A percentile compares a stretch with the other conserved stretches of the same genome.
phyloP scores from a whole-genome alignment of 1,139 yeast genomes.

The Candida neerlandica region DNA sequence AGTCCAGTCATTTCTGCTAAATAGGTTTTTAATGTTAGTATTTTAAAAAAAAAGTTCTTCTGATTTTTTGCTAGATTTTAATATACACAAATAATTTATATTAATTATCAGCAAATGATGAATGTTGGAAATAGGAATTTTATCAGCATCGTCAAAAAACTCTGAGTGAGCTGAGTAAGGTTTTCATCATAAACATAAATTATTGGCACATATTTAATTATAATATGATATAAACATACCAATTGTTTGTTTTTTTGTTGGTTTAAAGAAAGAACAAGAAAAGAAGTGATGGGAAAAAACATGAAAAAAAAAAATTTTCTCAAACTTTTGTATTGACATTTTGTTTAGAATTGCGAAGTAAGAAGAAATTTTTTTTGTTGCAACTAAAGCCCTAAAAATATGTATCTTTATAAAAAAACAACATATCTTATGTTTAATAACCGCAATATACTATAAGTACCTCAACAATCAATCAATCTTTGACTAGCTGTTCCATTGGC shows the following conservation, averaged over 20 bases:
- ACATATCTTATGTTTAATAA: too few species aligned
- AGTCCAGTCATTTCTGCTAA: constrained; percentile 50
- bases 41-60: not conserved
- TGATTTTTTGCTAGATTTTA: not conserved
- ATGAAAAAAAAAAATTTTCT: not conserved
- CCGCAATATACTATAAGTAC: too few species aligned
- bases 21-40: constrained; percentile 4
- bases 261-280: not conserved
- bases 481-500: too few species aligned
- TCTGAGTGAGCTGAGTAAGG: constrained; percentile 60
- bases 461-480: too few species aligned
- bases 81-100: not conserved
- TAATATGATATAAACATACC: constrained; percentile 1
- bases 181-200: constrained; percentile 41
- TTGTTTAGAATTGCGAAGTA: too few species aligned
- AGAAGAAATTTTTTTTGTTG: too few species aligned
- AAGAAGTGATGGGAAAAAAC: not conserved
- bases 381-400: too few species aligned
- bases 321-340: not conserved
- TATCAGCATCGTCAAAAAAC: constrained; percentile 52
- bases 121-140: constrained; percentile 48
- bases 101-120: constrained; percentile 30
- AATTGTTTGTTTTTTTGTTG: not conserved
- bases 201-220: not conserved
- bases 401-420: too few species aligned